Base-by-base conservation (phyloP, 495 filamentous ascomycete genomes). In the Aspergillus sparsus region DNA sequence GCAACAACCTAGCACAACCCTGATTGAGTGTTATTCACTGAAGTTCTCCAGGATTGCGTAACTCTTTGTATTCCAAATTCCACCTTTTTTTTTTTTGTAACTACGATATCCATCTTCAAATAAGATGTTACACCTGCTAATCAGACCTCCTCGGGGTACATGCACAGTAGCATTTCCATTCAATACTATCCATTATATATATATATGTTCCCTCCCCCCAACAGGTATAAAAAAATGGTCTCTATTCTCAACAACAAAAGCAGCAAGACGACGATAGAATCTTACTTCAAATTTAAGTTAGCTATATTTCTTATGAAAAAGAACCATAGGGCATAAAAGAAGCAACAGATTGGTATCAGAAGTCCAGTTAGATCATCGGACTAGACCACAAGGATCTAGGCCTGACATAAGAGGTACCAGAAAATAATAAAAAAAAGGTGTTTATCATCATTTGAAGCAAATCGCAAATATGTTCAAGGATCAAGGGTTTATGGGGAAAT, bases 361-460 rank as follows among this genome's bases (percentile, higher is more conserved):
- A 84, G 82, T 83, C 82, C 82, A 75, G 71, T 75, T 80, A 82
- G 82, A 83, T 83, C 82, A 85, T 83, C 68, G 82, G 74, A 76
- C 70, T 65, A 67, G 64, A 68, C 71, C 76, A 73, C 72, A 64
- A 74, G 63, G 71, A 67, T 68, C 69, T 51, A 63, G 64, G 68
- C 71, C 81, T 84, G 75, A 83, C 77, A 83, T 82, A 85, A 85
- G 82, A 85, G 82, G 82, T 85, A 84, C 81, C 82, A 85, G 82
- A 85, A 83, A 83, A 71, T 67, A 76, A 68, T 73, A 64, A 68
- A 70, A 72, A 65, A 70, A 70, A 67, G 64, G 69, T 67, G 67
- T 76, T 72, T 81, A 74, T 83, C 81, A 83, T 82, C 74, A 76
- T 71, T 32, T 18, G 60, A 64, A 49, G 21, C 11, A 0, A 39